Evolutionary conservation across 1,139 yeast species (phyloP).

Genomic region (Candida sanyaensis): DNA sequence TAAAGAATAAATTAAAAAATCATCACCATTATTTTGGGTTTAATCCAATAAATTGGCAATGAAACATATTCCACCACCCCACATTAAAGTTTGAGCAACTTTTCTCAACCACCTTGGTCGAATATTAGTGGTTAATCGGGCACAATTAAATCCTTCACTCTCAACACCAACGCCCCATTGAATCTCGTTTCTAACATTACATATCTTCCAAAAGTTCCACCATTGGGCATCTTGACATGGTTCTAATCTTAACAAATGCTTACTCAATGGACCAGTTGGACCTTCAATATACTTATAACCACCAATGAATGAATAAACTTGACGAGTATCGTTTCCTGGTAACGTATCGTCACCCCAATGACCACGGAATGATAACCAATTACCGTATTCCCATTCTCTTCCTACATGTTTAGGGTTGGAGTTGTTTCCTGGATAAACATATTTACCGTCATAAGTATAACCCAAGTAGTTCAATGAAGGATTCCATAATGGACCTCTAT

Average conservation of each 20-base stretch:
- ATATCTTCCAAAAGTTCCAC: slow-evolving; percentile 80
- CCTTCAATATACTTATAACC: slow-evolving; percentile 92
- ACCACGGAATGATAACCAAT: slow-evolving; percentile 82
- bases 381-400: slow-evolving; percentile 64
- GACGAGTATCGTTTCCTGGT: slow-evolving; percentile 69
- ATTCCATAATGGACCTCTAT: slow-evolving; percentile 94
- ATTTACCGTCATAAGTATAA: slow-evolving; percentile 69
- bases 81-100: slow-evolving; percentile 54
- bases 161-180: slow-evolving; percentile 89
- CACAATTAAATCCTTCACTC: slow-evolving; percentile 74
- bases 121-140: slow-evolving; percentile 54
- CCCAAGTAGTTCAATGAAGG: slow-evolving; percentile 81
- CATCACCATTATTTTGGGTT: neutral
- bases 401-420: slow-evolving; percentile 48
- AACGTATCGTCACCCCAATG: slow-evolving; percentile 90
- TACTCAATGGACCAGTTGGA: slow-evolving; percentile 84
- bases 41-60: slow-evolving; percentile 50
- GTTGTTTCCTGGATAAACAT: slow-evolving; percentile 40
- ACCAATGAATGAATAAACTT: slow-evolving; percentile 76
- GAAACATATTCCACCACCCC: slow-evolving; percentile 73
- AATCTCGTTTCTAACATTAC: slow-evolving; percentile 72
- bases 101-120: slow-evolving; percentile 51
- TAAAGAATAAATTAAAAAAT: neutral
- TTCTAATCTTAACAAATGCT: slow-evolving; percentile 65
- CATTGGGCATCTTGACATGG: slow-evolving; percentile 87